Base-by-base conservation (phyloP, 352 stramenopile genomes). In the Blastocystis sp. region DNA sequence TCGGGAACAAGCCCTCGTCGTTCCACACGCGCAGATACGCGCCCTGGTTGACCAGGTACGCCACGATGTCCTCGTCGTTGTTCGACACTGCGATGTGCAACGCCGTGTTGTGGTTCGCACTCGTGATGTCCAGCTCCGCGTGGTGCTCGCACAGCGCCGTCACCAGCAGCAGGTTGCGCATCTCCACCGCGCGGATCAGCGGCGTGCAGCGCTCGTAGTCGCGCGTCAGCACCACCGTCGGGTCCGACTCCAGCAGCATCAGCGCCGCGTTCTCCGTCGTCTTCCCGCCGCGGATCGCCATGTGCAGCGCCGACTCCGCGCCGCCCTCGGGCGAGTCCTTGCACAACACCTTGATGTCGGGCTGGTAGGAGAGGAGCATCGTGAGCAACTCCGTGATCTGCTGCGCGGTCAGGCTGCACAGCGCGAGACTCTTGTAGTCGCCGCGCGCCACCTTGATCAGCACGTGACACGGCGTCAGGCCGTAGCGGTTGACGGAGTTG, bases 41-140 rank as follows among this genome's bases (percentile, higher is more conserved):
- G 19, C 63, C 79, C 26, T 63, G 63, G 41, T 51, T 80, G 1
- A 89, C 79, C 24, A 89, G 41, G 66, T 78, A 89, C 24, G 37
- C 55, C 19, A 89, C 60, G 33, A 89, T 89, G 16, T 74, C 79
- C 24, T 26, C 51, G 31, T 89, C 67, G 26, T 65, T 35, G 41
- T 89, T 89, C 3, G 35, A 3, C 26, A 89, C 79, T 10, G 79
- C 79, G 26, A 89, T 89, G 33, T 89, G 79, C 31, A 89, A 62
- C 31, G 79, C 39, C 10, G 63, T 65, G 29, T 89, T 41, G 24
- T 51, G 63, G 1, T 6, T 51, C 16, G 9, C n/a, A 55, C 79
- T 80, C 45, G 79, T 55, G 19, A 80, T 33, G 39, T 80, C 35
- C n/a, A 89, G 31, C 35, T 77, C 63, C 19, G 79, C 55, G 29